Percentiles rank a stretch among this genome's conserved stretches.
These are phyloP conservation scores for Malus orientalis DNA, from an alignment of 306 rosid genomes.

Conservation along the genomic window DNA sequence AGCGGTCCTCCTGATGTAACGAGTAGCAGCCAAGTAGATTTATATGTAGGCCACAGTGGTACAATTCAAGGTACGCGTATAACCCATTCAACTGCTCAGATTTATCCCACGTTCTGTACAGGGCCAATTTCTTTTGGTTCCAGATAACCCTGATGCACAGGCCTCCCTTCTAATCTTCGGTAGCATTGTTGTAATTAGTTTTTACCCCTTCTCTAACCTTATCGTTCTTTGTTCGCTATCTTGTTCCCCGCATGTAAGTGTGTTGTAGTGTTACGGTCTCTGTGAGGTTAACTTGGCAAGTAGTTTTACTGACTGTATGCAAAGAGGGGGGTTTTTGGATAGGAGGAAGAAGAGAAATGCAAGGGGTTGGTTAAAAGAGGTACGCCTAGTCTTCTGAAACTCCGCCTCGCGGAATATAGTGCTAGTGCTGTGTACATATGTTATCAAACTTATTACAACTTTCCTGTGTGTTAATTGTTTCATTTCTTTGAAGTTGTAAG, in stretches of 20 bases:
- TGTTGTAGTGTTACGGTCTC: neutral
- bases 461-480: neutral
- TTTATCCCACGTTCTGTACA: neutral
- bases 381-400: neutral
- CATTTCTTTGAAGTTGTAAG: neutral
- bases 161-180: slow-evolving; percentile 4
- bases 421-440: slow-evolving; percentile 7
- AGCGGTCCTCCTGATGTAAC: neutral
- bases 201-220: neutral
- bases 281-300: neutral
- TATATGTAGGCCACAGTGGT: neutral
- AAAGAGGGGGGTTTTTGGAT: neutral
- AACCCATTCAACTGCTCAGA: neutral
- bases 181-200: neutral
- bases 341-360: neutral
- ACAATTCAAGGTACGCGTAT: slow-evolving; percentile 6
- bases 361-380: neutral
- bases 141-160: neutral
- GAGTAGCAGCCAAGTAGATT: slow-evolving; percentile 13
- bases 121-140: neutral
- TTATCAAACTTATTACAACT: neutral
- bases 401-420: neutral
- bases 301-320: neutral
- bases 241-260: neutral
- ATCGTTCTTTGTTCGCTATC: neutral